Evolutionary conservation across 306 rosid species (phyloP).

Genomic region (Fragaria nilgerrensis): DNA sequence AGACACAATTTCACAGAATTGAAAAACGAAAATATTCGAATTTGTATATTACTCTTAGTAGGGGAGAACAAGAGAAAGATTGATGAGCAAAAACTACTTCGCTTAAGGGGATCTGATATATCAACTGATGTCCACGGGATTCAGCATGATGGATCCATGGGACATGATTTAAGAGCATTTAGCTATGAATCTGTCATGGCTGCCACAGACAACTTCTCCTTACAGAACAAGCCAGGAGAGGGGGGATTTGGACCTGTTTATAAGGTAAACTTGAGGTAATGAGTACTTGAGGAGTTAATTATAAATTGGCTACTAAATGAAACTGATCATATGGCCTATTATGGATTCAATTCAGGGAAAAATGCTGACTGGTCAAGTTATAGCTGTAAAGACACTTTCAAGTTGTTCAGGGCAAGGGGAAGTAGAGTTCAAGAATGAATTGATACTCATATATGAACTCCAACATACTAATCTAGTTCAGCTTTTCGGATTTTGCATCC

Average conservation of each 20-base stretch:
- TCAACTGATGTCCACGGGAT: neutral
- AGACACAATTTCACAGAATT: neutral
- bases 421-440: constrained; percentile 36
- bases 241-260: constrained; percentile 15
- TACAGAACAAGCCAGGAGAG: constrained; percentile 5
- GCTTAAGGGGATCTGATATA: neutral
- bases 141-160: neutral
- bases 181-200: constrained; percentile 13
- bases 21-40: neutral
- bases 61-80: neutral
- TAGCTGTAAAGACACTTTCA: constrained; percentile 20
- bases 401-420: constrained; percentile 28
- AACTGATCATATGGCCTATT: neutral
- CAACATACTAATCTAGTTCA: constrained; percentile 34
- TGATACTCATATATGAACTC: constrained; percentile 28
- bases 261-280: neutral
- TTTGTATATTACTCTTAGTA: neutral
- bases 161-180: constrained; percentile 11
- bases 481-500: constrained; percentile 27
- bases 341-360: constrained; percentile 12
- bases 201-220: neutral
- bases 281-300: too few species aligned
- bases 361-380: neutral
- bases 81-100: neutral
- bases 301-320: neutral